These are phyloP conservation scores for Candida dajiaensis DNA, from an alignment of 805 yeast genomes.

Conservation along the genomic window DNA sequence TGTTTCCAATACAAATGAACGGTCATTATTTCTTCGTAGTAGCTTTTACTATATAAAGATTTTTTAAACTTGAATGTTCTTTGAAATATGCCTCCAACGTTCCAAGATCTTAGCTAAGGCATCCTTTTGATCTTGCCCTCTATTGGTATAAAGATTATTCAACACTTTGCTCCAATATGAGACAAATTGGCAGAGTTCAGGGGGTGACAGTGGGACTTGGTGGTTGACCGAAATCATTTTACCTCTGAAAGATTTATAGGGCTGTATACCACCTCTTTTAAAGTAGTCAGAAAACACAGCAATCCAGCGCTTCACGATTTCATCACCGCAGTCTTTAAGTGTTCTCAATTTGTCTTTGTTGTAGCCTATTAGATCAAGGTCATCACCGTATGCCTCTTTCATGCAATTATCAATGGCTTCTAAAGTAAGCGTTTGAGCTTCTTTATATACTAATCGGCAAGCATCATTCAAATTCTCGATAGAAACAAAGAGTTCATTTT, in stretches of 20 bases:
- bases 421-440: constrained; percentile 34
- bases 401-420: constrained; percentile 48
- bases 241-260: constrained; percentile 8
- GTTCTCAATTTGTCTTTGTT: constrained; percentile 28
- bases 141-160: constrained; percentile 34
- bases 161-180: constrained; percentile 45
- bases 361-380: constrained; percentile 46
- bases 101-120: constrained; percentile 27
- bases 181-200: constrained; percentile 28
- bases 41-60: background rate
- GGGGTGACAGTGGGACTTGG: background rate
- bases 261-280: constrained; percentile 11
- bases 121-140: constrained; percentile 26
- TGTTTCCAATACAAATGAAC: background rate
- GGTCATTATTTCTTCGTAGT: background rate
- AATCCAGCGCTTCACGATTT: constrained; percentile 42
- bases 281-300: constrained; percentile 55
- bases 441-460: constrained; percentile 29
- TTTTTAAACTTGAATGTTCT: background rate
- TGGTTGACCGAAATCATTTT: background rate
- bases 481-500: constrained; percentile 6
- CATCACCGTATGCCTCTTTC: constrained; percentile 49
- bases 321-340: constrained; percentile 37
- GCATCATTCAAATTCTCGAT: constrained; percentile 14
- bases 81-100: constrained; percentile 28